Evolutionary conservation across 345 rosid genomes (phyloP).

Genomic region (Gossypium longicalyx): DNA sequence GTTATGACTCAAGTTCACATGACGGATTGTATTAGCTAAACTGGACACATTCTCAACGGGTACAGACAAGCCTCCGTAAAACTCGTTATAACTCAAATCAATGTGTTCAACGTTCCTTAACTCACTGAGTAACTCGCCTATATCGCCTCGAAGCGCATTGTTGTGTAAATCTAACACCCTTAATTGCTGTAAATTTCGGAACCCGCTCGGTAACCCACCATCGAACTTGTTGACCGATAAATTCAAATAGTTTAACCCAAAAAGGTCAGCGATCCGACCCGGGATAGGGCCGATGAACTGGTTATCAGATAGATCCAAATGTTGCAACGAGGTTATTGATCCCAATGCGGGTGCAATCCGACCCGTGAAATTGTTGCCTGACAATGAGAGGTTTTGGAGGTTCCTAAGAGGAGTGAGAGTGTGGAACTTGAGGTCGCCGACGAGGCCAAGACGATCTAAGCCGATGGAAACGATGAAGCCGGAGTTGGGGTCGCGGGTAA

Average conservation of each 20-base stretch:
- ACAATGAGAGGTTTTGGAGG: conserved; percentile 58
- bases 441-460: conserved; percentile 61
- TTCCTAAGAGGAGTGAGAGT: conserved; percentile 50
- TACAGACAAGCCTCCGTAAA: conserved; percentile 51
- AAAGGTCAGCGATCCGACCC: conserved; percentile 64
- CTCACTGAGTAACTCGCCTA: conserved; percentile 44
- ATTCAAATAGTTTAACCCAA: conserved; percentile 64
- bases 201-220: conserved; percentile 65
- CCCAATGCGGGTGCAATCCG: conserved; percentile 76
- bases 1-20: conserved; percentile 69
- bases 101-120: conserved; percentile 61
- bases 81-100: conserved; percentile 73
- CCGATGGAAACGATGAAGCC: conserved; percentile 48
- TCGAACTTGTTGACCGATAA: conserved; percentile 58
- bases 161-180: conserved; percentile 62
- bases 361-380: conserved; percentile 80
- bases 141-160: conserved; percentile 54
- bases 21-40: conserved; percentile 58
- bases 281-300: conserved; percentile 83
- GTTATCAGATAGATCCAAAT: conserved; percentile 78
- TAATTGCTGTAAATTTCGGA: conserved; percentile 74
- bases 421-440: conserved; percentile 75
- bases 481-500: conserved; percentile 48
- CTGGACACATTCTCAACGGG: conserved; percentile 51
- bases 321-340: conserved; percentile 49